Percentiles rank a stretch among this genome's conserved stretches.
Evolutionary conservation across 352 stramenopile genomes (phyloP).

Genomic region (Phytopythium boreale): DNA sequence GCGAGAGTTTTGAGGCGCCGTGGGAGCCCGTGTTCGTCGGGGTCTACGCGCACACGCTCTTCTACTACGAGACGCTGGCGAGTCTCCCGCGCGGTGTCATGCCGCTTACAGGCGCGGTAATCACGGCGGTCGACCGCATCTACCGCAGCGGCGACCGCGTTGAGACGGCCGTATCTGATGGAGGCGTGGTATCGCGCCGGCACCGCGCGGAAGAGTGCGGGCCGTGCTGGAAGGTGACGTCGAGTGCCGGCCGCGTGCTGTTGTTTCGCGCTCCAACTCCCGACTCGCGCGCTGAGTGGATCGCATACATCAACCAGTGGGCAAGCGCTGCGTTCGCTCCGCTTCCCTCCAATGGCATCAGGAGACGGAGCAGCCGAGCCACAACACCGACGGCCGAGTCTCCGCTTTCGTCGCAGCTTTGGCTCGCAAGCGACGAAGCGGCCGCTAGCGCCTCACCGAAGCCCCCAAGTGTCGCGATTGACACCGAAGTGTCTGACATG

Average conservation of each 20-base stretch:
- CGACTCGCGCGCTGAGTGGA: slow-evolving; percentile 48
- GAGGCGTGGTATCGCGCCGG: background rate
- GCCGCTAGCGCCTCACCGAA: slow-evolving; percentile 11
- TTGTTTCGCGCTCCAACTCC: slow-evolving; percentile 59
- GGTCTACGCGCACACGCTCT: slow-evolving; percentile 58
- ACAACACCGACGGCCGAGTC: slow-evolving; percentile 16
- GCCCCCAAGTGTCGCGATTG: slow-evolving; percentile 14
- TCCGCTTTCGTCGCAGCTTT: slow-evolving; percentile 16
- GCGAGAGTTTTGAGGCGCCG: slow-evolving; percentile 59
- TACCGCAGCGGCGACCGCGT: slow-evolving; percentile 27
- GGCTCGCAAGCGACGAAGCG: background rate
- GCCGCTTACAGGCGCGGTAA: slow-evolving; percentile 39
- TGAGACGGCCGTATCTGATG: slow-evolving; percentile 5
- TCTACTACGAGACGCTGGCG: slow-evolving; percentile 59
- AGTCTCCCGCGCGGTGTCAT: slow-evolving; percentile 50
- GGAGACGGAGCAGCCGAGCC: slow-evolving; percentile 1
- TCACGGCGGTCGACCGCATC: slow-evolving; percentile 60
- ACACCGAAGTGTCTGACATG: slow-evolving; percentile 50
- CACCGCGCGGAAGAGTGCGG: slow-evolving; percentile 46
- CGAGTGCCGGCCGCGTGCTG: slow-evolving; percentile 43
- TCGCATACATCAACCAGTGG: slow-evolving; percentile 41
- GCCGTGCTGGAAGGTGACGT: slow-evolving; percentile 74
- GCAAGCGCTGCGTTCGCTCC: slow-evolving; percentile 19
- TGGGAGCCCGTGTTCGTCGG: slow-evolving; percentile 60
- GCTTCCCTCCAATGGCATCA: background rate